Evolutionary conservation across 306 rosid genomes (phyloP), one percentile per base, ranked within the genome.

Genomic region (Rubus idaeus): DNA sequence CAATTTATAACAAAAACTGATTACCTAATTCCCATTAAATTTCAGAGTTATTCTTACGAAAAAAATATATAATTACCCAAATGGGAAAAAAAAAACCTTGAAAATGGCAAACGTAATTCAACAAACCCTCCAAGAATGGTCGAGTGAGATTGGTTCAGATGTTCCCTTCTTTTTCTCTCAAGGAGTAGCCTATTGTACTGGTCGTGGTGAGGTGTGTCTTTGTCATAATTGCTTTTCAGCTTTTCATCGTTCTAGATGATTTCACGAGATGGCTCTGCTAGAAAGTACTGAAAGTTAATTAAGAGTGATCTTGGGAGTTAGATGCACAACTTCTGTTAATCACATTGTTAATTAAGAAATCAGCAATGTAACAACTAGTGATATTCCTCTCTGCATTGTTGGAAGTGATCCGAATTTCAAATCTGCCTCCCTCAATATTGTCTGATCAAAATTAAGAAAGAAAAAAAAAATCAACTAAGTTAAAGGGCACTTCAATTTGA

Each of bases 131-230:
- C 96, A 95, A 81, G 96, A 92, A 79, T 95, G 98, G 98, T 95
- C 98, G 30, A 71, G 97, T 83, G 98, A 95, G 87, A 95, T 95
- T 79, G 98, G 98, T 71, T 95, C 98, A 39, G 98, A 95, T 84
- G 52, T 95, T 83, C 98, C 98, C 65, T 95, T 95, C 92, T 95
- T 95, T 87, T 92, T 95, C 80, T 92, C 98, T 68, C 85, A 87
- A 13, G 98, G 98, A 76, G 97, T 97, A 52, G 97, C 98, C 86
- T 95, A 84, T 80, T 95, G 98, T 83, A 92, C 96, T 1, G 97
- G 98, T 72, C 86, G 98, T 84, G 98, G 98, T 71, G 98, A 95
- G 96, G 98, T 92, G 77, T 79, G 97, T 83, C 77, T 69, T 56
- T 77, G 26, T 75, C 71, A 45, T 46, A 47, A 42, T 72, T 73